Conservation (phyloP, 2,329 filamentous ascomycete genomes). For the Diaporthe sp. region DNA sequence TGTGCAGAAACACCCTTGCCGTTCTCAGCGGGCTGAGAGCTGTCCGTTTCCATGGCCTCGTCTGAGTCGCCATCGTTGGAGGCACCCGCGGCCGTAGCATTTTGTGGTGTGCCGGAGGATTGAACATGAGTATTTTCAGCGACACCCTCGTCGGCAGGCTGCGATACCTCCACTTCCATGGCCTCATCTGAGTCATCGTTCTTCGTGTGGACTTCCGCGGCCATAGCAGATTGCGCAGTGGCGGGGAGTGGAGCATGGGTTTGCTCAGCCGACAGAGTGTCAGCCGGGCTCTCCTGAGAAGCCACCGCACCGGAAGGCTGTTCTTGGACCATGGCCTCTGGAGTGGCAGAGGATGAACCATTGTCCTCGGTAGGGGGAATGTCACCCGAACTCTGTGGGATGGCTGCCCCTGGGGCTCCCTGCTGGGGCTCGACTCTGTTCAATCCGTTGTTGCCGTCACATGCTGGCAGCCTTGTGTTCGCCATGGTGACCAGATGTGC, state of each 20-base stretch:
- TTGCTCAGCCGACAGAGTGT: no score
- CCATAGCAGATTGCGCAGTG: background rate
- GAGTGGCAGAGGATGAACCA: background rate
- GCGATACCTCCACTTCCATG: no score
- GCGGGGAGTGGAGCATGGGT: no score
- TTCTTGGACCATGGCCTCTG: background rate
- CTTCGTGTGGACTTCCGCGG: background rate
- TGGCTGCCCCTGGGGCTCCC: background rate
- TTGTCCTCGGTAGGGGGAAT: background rate
- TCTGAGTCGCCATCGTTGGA: no score
- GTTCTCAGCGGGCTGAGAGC: no score
- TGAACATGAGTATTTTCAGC: no score
- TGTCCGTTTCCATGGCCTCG: background rate
- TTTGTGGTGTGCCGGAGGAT: background rate
- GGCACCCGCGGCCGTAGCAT: background rate
- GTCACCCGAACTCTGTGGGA: background rate
- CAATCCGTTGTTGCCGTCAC: background rate
- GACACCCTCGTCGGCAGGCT: no score
- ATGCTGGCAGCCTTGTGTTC: background rate
- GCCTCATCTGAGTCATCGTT: no score
- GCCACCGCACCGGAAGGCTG: background rate
- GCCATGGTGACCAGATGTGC: background rate
- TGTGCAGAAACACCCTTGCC: background rate
- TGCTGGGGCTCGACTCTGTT: background rate
- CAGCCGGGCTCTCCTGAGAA: background rate